phyloP scores from a whole-genome alignment of 2,329 filamentous ascomycete species.

The Orbilia javanica region DNA sequence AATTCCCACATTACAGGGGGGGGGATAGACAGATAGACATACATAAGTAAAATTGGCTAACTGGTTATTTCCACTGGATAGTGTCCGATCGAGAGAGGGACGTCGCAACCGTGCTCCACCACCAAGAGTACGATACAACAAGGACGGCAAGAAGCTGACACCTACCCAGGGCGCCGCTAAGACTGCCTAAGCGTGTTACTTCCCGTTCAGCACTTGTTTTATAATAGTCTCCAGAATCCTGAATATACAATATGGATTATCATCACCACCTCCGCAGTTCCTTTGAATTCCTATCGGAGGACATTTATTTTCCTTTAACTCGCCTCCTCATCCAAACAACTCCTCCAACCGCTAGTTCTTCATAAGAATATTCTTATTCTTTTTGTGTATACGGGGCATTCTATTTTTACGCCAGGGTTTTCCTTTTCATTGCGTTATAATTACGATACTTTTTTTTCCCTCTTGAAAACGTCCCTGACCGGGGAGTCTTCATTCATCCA shows the following conservation, averaged over 20 bases:
- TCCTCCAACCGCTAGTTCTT: slow-evolving; percentile 28
- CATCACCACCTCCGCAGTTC: slow-evolving; percentile 15
- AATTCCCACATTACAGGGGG: background rate
- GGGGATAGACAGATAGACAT: too few species aligned
- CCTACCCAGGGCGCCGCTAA: slow-evolving; percentile 80
- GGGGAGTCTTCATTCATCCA: slow-evolving; percentile 52
- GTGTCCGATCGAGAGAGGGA: slow-evolving; percentile 95
- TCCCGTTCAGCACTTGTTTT: slow-evolving; percentile 36
- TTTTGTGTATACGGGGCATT: slow-evolving; percentile 58
- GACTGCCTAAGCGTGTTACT: slow-evolving; percentile 64
- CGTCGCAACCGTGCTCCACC: slow-evolving; percentile 99
- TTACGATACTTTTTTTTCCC: slow-evolving; percentile 54
- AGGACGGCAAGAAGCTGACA: slow-evolving; percentile 99
- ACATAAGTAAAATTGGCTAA: slow-evolving; percentile 65
- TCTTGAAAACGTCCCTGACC: slow-evolving; percentile 43
- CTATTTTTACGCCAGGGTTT: slow-evolving; percentile 49
- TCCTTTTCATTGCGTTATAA: slow-evolving; percentile 52
- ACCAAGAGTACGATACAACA: slow-evolving; percentile 98
- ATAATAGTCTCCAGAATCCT: slow-evolving; percentile 44
- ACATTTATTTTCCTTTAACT: slow-evolving; percentile 11
- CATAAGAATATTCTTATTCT: slow-evolving; percentile 55
- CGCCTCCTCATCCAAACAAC: slow-evolving; percentile 2
- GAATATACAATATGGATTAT: slow-evolving; percentile 30
- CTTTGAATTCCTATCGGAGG: slow-evolving; percentile 31
- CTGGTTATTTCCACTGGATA: slow-evolving; percentile 65